Conservation (phyloP, 352 stramenopile species). For the Globisporangium barbulae region DNA sequence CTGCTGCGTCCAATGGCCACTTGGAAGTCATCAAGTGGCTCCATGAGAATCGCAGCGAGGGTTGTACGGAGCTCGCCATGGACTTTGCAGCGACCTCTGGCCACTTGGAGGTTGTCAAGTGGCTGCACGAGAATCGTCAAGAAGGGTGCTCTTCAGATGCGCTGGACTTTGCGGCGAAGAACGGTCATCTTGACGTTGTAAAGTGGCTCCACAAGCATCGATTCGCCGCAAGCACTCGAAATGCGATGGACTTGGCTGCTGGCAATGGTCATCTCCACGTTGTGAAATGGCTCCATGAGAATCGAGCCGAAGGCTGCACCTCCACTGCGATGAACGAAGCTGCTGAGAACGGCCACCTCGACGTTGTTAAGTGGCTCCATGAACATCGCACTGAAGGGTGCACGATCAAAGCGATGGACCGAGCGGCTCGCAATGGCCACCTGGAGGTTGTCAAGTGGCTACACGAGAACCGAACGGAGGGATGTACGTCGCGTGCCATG, state of each 20-base stretch:
- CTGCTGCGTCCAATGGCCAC: background rate
- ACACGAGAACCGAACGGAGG: background rate
- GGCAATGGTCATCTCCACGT: background rate
- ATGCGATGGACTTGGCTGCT: background rate
- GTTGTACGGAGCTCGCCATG: background rate
- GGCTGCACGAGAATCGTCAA: background rate
- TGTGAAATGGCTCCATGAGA: background rate
- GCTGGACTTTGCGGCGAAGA: background rate
- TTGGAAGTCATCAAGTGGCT: background rate
- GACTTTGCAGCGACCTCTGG: background rate
- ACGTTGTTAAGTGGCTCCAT: constrained; percentile 1
- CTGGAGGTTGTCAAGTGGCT: background rate
- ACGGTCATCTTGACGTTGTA: background rate
- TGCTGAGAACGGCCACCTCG: background rate
- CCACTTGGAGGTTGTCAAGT: background rate
- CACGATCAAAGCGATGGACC: background rate
- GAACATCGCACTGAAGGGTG: background rate
- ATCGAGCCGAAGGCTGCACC: background rate
- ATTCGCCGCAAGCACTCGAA: background rate
- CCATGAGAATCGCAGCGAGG: background rate
- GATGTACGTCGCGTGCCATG: background rate
- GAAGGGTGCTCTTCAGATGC: background rate
- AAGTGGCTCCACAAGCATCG: background rate
- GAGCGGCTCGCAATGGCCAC: background rate
- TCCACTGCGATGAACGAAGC: background rate